Evolutionary conservation across 2,329 filamentous ascomycete species (phyloP).

Genomic region (Cylindrodendrum hubeiense): DNA sequence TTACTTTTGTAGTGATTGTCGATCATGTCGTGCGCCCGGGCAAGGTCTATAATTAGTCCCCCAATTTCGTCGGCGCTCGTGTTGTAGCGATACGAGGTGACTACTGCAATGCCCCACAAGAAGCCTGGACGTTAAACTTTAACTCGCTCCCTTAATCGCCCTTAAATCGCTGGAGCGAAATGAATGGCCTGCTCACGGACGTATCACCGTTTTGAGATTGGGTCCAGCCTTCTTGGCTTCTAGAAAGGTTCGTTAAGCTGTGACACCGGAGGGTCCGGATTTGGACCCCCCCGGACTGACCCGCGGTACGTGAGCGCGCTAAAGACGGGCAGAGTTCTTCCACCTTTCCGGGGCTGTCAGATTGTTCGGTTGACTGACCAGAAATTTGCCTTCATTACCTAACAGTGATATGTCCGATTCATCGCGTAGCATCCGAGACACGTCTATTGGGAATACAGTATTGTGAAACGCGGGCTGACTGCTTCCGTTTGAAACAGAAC

Average conservation of each 20-base stretch:
- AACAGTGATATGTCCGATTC: not conserved
- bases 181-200: not conserved
- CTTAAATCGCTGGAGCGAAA: not conserved
- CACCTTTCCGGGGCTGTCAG: not conserved
- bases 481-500: too few species aligned
- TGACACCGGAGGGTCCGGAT: not conserved
- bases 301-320: not conserved
- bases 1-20: not conserved
- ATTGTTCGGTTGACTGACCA: not conserved
- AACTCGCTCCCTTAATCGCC: not conserved
- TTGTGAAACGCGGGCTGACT: too few species aligned
- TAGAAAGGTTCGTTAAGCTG: not conserved
- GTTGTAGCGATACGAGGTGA: slow-evolving; percentile 5
- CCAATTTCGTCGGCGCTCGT: not conserved
- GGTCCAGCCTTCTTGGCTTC: not conserved
- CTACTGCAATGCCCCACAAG: not conserved
- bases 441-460: too few species aligned
- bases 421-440: too few species aligned
- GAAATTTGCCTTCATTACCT: not conserved
- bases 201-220: not conserved
- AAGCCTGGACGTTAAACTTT: not conserved
- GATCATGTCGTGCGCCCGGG: not conserved
- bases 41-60: not conserved
- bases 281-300: not conserved
- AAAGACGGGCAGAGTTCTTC: not conserved